Percentiles rank a stretch among this genome's conserved stretches.
These are phyloP conservation scores for Periconia macrospinosa DNA, from an alignment of 2,329 filamentous ascomycete genomes.

Conservation along the genomic window DNA sequence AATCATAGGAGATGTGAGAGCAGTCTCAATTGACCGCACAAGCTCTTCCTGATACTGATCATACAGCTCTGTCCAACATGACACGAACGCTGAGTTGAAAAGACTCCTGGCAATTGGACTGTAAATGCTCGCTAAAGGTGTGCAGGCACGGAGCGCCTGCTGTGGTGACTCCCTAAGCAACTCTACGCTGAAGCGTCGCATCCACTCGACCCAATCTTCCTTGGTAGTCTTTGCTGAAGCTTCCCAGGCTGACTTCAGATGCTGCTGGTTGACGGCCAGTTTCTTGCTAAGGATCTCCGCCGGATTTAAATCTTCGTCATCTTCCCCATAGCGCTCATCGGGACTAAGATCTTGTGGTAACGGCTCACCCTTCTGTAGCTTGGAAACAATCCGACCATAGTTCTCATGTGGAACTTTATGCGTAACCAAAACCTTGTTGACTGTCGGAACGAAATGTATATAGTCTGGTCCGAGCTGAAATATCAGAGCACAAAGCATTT, in stretches of 20 bases:
- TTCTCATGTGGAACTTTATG: conserved; percentile 87
- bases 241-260: conserved; percentile 96
- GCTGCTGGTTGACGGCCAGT: conserved; percentile 94
- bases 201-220: conserved; percentile 99
- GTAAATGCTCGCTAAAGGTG: conserved; percentile 86
- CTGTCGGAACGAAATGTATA: conserved; percentile 87
- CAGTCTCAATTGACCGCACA: conserved; percentile 91
- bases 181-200: conserved; percentile 93
- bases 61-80: conserved; percentile 97
- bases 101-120: conserved; percentile 87
- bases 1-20: conserved; percentile 92
- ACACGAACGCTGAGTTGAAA: conserved; percentile 98
- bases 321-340: conserved; percentile 76
- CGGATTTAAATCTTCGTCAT: conserved; percentile 77
- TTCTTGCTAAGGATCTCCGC: conserved; percentile 90
- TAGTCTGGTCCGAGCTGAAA: conserved; percentile 97
- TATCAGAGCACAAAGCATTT: conserved; percentile 92
- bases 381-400: conserved; percentile 88
- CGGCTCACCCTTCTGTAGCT: conserved; percentile 90
- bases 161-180: conserved; percentile 94
- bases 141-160: conserved; percentile 90
- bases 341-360: conserved; percentile 94
- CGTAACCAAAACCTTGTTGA: conserved; percentile 79
- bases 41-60: conserved; percentile 97
- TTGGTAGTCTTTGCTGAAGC: conserved; percentile 95